Percentiles rank a stretch among this genome's conserved stretches.
Conservation (phyloP, 2,329 filamentous ascomycete genomes). For the Gnomoniopsis smithogilvyi region DNA sequence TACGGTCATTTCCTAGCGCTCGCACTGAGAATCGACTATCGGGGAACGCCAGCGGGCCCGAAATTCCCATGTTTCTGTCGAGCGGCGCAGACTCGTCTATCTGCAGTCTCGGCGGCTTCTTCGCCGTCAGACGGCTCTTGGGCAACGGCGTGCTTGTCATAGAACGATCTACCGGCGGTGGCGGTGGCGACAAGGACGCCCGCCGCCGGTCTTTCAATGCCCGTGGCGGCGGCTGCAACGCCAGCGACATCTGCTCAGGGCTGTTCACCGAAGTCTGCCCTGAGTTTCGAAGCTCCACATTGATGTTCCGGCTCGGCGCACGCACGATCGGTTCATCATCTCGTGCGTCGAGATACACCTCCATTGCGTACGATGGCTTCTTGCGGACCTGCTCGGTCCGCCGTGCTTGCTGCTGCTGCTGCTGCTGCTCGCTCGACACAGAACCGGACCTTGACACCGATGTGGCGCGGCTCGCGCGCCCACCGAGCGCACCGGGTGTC, state of each 20-base stretch:
- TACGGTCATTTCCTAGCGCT: slow-evolving; percentile 12
- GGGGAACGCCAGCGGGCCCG: slow-evolving; percentile 24
- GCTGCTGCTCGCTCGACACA: not conserved
- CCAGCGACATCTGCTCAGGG: not conserved
- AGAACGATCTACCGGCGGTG: slow-evolving; percentile 22
- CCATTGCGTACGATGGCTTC: not conserved
- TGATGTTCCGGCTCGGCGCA: not conserved
- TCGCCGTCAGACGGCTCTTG: slow-evolving; percentile 37
- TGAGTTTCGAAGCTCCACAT: not conserved
- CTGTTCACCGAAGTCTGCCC: not conserved
- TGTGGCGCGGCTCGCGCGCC: slow-evolving; percentile 11
- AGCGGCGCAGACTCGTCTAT: slow-evolving; percentile 26
- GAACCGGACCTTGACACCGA: not conserved
- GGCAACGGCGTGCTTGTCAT: slow-evolving; percentile 28
- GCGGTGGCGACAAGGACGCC: slow-evolving; percentile 17
- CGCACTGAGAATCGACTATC: slow-evolving; percentile 14
- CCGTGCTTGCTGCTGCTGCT: not conserved
- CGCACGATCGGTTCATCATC: not conserved
- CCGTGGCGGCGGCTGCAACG: not conserved
- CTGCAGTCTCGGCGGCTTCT: slow-evolving; percentile 34
- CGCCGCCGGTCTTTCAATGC: slow-evolving; percentile 2
- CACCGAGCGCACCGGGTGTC: slow-evolving; percentile 16
- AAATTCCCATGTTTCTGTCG: slow-evolving; percentile 27
- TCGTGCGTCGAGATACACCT: not conserved
- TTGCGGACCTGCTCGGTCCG: not conserved